Conservation (phyloP, 2,329 filamentous ascomycete species). For the Penicillium thymicola region DNA sequence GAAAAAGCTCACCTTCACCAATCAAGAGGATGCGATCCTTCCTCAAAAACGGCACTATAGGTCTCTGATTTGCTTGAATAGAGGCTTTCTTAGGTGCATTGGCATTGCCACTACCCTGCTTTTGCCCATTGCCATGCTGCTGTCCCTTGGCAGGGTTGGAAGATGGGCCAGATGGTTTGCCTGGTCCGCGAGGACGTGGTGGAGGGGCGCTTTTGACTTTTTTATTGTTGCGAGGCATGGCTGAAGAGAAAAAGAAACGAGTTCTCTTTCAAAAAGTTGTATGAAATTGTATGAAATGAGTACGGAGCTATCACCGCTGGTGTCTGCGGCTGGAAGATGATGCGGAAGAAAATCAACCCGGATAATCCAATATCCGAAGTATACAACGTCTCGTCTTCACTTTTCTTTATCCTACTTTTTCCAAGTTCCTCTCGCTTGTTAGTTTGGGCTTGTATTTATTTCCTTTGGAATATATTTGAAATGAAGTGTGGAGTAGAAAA, state of each 20-base stretch:
- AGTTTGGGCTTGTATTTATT: background rate
- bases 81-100: conserved; percentile 18
- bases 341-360: conserved; percentile 8
- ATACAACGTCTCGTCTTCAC: background rate
- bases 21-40: conserved; percentile 44
- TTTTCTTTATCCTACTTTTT: background rate
- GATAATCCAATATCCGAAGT: conserved; percentile 22
- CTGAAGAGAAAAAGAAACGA: background rate
- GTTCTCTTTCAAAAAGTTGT: background rate
- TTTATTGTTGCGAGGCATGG: conserved; percentile 22
- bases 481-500: background rate
- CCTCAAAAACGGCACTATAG: conserved; percentile 41
- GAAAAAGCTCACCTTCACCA: conserved; percentile 41
- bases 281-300: background rate
- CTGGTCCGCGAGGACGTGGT: conserved; percentile 9
- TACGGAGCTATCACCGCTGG: background rate
- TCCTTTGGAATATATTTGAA: background rate
- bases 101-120: conserved; percentile 7
- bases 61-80: conserved; percentile 26
- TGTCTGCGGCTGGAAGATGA: background rate
- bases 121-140: conserved; percentile 5
- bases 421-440: background rate
- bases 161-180: conserved; percentile 7
- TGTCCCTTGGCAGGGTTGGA: conserved; percentile 3
- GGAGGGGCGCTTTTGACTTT: conserved; percentile 17